phyloP scores from a whole-genome alignment of 2,329 filamentous ascomycete species.

The Plectosphaerella plurivora region DNA sequence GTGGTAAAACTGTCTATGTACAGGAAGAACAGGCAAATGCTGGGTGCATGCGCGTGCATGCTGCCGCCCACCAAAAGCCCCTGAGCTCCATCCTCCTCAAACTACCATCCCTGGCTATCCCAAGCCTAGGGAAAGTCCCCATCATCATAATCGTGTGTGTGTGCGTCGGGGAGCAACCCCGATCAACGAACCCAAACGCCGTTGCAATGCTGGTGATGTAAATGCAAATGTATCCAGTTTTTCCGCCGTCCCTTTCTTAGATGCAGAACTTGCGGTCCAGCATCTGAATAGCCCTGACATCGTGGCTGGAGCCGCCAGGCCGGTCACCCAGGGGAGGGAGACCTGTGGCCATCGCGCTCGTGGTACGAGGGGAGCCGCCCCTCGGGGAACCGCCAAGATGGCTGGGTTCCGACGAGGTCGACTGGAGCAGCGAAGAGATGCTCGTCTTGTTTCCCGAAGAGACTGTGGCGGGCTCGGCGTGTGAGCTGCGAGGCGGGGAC shows the following conservation, averaged over 20 bases:
- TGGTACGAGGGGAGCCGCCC: slow-evolving; percentile 42
- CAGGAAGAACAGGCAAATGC: too few relatives aligned
- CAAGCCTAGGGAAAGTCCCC: too few relatives aligned
- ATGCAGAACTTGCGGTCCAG: slow-evolving; percentile 55
- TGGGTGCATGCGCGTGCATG: too few relatives aligned
- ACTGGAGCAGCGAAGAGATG: slow-evolving; percentile 47
- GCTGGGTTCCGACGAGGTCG: slow-evolving; percentile 28
- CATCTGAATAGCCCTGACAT: slow-evolving; percentile 60
- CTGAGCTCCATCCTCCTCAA: too few relatives aligned
- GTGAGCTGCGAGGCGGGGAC: slow-evolving; percentile 40
- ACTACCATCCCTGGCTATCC: too few relatives aligned
- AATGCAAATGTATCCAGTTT: not conserved
- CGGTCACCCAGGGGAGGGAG: slow-evolving; percentile 46
- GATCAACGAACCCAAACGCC: not conserved
- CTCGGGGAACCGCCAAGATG: slow-evolving; percentile 13
- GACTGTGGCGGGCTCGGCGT: slow-evolving; percentile 23
- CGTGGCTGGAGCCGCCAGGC: slow-evolving; percentile 53
- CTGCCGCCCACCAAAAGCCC: too few relatives aligned
- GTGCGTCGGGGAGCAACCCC: not conserved
- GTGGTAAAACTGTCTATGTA: too few relatives aligned
- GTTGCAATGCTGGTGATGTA: not conserved
- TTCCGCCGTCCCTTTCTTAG: slow-evolving; percentile 10
- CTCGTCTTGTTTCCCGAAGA: slow-evolving; percentile 35
- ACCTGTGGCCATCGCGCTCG: slow-evolving; percentile 40
- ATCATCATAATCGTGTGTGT: not conserved